Conservation (phyloP, 805 yeast species). For the Candida schatavii region DNA sequence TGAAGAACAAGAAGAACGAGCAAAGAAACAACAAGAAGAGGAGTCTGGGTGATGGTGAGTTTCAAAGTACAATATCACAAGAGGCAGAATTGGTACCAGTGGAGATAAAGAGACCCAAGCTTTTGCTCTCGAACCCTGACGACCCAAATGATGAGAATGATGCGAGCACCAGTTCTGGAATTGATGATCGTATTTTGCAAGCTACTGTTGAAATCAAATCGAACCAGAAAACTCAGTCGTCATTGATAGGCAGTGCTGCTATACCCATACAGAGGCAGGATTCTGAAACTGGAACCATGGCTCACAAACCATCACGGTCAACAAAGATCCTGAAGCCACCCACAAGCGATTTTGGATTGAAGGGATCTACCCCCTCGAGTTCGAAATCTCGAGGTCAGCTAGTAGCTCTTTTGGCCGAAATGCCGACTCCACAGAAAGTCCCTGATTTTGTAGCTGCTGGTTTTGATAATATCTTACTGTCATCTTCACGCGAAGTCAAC, state of each 20-base stretch:
- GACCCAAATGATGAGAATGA: slow-evolving; percentile 11
- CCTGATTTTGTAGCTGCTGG: slow-evolving; percentile 33
- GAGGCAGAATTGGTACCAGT: slow-evolving; percentile 21
- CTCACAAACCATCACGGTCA: neutral
- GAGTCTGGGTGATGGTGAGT: slow-evolving; percentile 11
- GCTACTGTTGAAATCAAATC: slow-evolving; percentile 33
- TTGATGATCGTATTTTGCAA: slow-evolving; percentile 32
- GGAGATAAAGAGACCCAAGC: slow-evolving; percentile 21
- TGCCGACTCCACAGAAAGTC: slow-evolving; percentile 41
- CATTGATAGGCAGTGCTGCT: slow-evolving; percentile 17
- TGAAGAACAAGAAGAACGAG: slow-evolving; percentile 31
- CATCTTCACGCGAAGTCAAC: slow-evolving; percentile 12
- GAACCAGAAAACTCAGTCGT: slow-evolving; percentile 30
- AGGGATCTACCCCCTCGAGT: neutral
- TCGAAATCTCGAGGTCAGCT: neutral
- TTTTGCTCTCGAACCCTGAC: slow-evolving; percentile 26
- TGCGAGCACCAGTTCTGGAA: slow-evolving; percentile 12
- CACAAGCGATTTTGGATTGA: too few species aligned
- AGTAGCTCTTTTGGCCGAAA: slow-evolving; percentile 14
- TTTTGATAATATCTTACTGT: slow-evolving; percentile 25
- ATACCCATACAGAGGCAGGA: neutral
- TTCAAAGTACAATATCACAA: slow-evolving; percentile 18
- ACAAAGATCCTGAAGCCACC: too few species aligned
- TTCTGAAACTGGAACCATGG: neutral
- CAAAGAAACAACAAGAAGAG: slow-evolving; percentile 22